A percentile compares a stretch with the other conserved stretches of the same genome.
Conservation (phyloP, 2,329 filamentous ascomycete species). For the Xylariaceae sp. region DNA sequence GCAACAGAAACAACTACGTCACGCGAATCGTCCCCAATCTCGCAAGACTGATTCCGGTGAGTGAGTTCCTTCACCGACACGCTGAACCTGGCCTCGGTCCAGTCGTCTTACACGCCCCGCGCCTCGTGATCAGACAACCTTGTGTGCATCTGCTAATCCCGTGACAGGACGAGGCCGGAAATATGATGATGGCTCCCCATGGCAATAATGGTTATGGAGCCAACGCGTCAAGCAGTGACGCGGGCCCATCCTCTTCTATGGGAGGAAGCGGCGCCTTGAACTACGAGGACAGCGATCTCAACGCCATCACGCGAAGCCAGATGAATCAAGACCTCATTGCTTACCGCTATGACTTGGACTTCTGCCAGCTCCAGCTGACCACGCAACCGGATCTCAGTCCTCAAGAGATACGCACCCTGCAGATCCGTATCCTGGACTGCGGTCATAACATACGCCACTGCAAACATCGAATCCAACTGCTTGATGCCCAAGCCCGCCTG, state of each 20-base stretch:
- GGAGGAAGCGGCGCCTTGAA: conserved; percentile 14
- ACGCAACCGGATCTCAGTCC: conserved; percentile 35
- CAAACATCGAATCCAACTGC: conserved; percentile 39
- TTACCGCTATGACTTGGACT: conserved; percentile 42
- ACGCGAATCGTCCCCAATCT: conserved; percentile 11
- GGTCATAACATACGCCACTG: conserved; percentile 43
- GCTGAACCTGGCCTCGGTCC: neutral
- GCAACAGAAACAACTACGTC: conserved; percentile 14
- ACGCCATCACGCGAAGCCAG: conserved; percentile 36
- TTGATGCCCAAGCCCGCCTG: conserved; percentile 33
- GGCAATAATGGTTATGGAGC: conserved; percentile 7
- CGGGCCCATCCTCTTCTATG: neutral
- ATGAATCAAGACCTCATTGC: conserved; percentile 41
- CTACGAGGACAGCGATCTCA: conserved; percentile 31
- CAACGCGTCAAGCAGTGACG: neutral
- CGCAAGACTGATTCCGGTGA: conserved; percentile 12
- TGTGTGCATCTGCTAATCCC: conserved; percentile 2
- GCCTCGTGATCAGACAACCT: neutral
- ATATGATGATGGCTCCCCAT: conserved; percentile 1
- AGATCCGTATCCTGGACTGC: conserved; percentile 42
- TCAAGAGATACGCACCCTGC: conserved; percentile 40
- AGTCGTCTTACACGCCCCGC: neutral
- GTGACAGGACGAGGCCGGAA: conserved; percentile 7
- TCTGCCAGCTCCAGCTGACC: conserved; percentile 37
- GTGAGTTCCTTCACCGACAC: neutral